A percentile compares a stretch with the other conserved stretches of the same genome.
Conservation (phyloP, 768 basidiomycete species). For the Rhodotorula babjevae region DNA sequence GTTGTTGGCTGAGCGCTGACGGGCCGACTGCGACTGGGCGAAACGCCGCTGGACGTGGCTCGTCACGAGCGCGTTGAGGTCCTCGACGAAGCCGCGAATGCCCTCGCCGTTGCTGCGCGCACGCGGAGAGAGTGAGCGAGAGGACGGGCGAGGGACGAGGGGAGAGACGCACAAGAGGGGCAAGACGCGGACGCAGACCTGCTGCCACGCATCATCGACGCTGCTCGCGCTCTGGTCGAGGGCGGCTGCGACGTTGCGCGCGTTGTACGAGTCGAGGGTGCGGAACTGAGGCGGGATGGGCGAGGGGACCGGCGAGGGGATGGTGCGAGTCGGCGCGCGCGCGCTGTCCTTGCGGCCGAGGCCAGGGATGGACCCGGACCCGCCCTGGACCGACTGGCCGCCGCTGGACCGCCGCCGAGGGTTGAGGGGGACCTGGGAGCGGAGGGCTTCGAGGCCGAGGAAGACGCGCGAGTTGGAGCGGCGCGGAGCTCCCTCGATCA, state of each 20-base stretch:
- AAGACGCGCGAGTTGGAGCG: background rate
- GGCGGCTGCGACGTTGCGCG: slow-evolving; percentile 27
- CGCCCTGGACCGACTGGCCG: background rate
- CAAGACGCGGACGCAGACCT: slow-evolving; percentile 39
- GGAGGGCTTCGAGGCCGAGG: no score
- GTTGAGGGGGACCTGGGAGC: no score
- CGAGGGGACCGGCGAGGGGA: background rate
- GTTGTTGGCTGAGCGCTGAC: background rate
- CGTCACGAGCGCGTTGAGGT: slow-evolving; percentile 34
- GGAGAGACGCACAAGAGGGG: slow-evolving; percentile 39
- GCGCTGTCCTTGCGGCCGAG: background rate
- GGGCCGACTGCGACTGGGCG: slow-evolving; percentile 3
- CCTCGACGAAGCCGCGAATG: slow-evolving; percentile 41
- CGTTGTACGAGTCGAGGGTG: slow-evolving; percentile 17
- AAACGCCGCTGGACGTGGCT: slow-evolving; percentile 40
- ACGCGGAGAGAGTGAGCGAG: background rate
- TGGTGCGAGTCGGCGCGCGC: background rate
- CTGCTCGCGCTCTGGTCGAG: slow-evolving; percentile 21
- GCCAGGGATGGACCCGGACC: background rate
- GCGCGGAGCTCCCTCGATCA: background rate
- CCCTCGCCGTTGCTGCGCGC: slow-evolving; percentile 42
- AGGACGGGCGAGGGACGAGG: no score
- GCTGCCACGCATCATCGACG: slow-evolving; percentile 42
- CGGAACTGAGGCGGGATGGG: background rate
- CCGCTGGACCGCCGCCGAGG: background rate